Percentiles rank a stretch among this genome's conserved stretches.
Conservation (phyloP, 2,329 filamentous ascomycete genomes). For the Penicillium sp. region DNA sequence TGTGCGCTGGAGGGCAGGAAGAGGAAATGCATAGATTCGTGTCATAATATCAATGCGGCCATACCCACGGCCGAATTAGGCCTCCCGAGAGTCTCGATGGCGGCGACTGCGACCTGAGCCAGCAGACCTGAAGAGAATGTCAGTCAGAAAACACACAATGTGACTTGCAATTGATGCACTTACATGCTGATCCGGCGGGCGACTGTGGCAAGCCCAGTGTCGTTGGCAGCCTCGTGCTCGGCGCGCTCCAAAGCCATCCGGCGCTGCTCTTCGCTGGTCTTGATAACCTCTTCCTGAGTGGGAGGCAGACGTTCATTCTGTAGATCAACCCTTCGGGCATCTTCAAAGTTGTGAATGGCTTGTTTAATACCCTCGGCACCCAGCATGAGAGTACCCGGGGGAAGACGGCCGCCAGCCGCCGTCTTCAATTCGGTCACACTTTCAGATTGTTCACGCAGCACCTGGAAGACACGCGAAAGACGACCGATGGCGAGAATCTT, state of each 20-base stretch:
- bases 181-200: constrained; percentile 94
- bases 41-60: constrained; percentile 22
- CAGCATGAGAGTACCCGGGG: constrained; percentile 93
- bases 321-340: constrained; percentile 91
- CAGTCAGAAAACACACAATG: not conserved
- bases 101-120: constrained; percentile 35
- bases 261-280: constrained; percentile 73
- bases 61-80: constrained; percentile 19
- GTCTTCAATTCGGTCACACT: constrained; percentile 97
- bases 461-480: constrained; percentile 95
- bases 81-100: constrained; percentile 27
- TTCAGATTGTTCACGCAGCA: constrained; percentile 94
- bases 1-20: constrained; percentile 21
- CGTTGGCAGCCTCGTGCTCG: constrained; percentile 82
- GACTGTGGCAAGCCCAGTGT: constrained; percentile 76
- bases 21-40: constrained; percentile 24
- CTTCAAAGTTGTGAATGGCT: constrained; percentile 93
- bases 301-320: constrained; percentile 95
- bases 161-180: constrained; percentile 46
- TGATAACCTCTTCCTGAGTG: constrained; percentile 82
- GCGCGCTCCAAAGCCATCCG: constrained; percentile 80
- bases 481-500: constrained; percentile 97
- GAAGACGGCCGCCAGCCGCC: constrained; percentile 82
- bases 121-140: constrained; percentile 31
- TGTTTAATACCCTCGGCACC: constrained; percentile 98